A percentile compares a stretch with the other conserved stretches of the same genome.
These are phyloP conservation scores for Eleusine coracana DNA, from an alignment of 176 grass and related monocot genomes.

Conservation along the genomic window DNA sequence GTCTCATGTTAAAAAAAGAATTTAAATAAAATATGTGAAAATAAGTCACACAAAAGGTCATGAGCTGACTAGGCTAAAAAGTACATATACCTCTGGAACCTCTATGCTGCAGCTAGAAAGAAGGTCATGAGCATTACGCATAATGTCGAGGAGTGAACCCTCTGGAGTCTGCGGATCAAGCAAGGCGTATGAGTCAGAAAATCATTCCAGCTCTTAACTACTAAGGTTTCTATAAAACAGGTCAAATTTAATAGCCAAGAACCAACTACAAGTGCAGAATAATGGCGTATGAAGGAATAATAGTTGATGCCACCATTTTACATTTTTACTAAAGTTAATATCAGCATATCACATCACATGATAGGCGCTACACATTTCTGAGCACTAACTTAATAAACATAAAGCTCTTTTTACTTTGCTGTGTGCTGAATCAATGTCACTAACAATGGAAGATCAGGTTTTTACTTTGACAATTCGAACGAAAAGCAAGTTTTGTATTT, in stretches of 20 bases:
- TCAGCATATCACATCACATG: constrained; percentile 1
- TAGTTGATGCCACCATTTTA: background rate
- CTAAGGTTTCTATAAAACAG: background rate
- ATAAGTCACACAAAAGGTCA: constrained; percentile 18
- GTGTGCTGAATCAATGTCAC: background rate
- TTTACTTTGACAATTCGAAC: background rate
- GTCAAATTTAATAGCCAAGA: background rate
- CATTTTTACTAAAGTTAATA: constrained; percentile 9
- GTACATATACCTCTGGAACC: constrained; percentile 70
- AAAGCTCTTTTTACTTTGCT: background rate
- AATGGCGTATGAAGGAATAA: background rate
- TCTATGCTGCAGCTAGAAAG: constrained; percentile 69
- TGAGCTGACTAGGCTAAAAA: background rate
- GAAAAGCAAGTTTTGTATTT: constrained; percentile 19
- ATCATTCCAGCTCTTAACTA: constrained; percentile 19
- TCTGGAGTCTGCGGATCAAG: constrained; percentile 80
- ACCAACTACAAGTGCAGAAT: background rate
- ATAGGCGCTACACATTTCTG: background rate
- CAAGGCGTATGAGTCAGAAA: constrained; percentile 27
- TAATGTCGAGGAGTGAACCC: constrained; percentile 91
- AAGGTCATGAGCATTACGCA: constrained; percentile 95
- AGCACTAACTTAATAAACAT: constrained; percentile 12
- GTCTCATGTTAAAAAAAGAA: constrained; percentile 18
- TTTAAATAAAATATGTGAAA: constrained; percentile 25
- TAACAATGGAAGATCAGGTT: background rate